phyloP scores from a whole-genome alignment of 2,329 filamentous ascomycete genomes.

The Aspergillus spinulosporus region DNA sequence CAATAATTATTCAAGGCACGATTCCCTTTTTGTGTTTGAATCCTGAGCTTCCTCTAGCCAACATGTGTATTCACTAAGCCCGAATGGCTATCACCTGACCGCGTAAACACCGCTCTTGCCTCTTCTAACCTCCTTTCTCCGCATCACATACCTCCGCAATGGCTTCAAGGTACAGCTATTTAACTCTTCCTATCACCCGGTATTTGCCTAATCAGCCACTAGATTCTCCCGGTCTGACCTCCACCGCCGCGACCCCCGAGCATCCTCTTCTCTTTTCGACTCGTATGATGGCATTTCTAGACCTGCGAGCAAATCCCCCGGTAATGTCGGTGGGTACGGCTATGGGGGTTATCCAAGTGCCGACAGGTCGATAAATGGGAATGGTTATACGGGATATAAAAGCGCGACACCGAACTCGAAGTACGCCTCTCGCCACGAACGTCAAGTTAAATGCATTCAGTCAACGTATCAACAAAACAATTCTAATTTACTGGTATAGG shows the following conservation, averaged over 20 bases:
- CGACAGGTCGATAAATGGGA: conserved; percentile 28
- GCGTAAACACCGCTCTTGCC: not conserved
- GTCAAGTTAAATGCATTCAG: not conserved
- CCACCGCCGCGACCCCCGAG: conserved; percentile 68
- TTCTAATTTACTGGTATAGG: conserved; percentile 43
- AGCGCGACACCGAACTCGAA: conserved; percentile 70
- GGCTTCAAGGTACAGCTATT: conserved; percentile 37
- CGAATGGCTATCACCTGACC: not conserved
- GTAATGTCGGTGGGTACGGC: conserved; percentile 55
- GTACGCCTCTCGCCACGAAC: conserved; percentile 47
- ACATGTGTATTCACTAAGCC: conserved; percentile 2
- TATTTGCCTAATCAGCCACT: not conserved
- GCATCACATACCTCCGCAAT: conserved; percentile 24
- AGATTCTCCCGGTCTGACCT: conserved; percentile 69
- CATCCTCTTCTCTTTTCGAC: conserved; percentile 70
- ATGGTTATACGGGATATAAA: conserved; percentile 43
- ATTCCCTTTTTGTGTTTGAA: not conserved
- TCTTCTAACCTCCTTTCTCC: conserved; percentile 4
- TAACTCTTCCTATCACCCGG: not conserved
- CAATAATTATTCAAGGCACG: not conserved
- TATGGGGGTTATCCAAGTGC: conserved; percentile 35
- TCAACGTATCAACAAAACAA: not conserved
- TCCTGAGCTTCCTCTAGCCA: not conserved
- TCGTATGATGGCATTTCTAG: conserved; percentile 63
- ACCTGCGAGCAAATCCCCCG: conserved; percentile 42